Evolutionary conservation across 164 flowering plant genomes (phyloP).

Genomic region (Malania oleifera): DNA sequence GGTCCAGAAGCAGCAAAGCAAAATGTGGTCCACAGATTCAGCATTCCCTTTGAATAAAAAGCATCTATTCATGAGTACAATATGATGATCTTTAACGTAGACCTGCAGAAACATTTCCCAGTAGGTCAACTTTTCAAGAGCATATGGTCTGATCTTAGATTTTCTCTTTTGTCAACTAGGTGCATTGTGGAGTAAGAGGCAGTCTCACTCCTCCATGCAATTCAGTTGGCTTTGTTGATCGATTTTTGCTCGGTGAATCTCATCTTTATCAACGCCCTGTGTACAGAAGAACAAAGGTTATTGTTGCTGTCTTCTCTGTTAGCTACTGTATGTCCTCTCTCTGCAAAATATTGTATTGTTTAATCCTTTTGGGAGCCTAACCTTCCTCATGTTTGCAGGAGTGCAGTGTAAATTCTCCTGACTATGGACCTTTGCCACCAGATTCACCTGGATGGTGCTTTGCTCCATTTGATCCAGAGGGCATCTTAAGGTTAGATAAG

Average conservation of each 20-base stretch:
- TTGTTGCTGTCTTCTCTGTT: background rate
- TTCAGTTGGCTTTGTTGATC: constrained; percentile 73
- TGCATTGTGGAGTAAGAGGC: constrained; percentile 72
- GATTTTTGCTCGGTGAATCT: constrained; percentile 53
- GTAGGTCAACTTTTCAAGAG: too few species aligned
- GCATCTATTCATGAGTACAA: too few species aligned
- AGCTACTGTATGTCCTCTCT: background rate
- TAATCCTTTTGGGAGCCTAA: background rate
- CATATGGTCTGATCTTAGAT: too few species aligned
- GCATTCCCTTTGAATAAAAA: too few species aligned
- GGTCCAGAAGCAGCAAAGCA: too few species aligned
- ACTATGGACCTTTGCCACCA: constrained; percentile 75
- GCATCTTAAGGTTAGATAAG: constrained; percentile 55
- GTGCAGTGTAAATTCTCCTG: constrained; percentile 80
- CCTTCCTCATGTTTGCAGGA: constrained; percentile 32
- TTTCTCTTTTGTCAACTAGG: constrained; percentile 26
- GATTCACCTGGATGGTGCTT: constrained; percentile 79
- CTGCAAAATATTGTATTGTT: background rate
- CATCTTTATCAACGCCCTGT: constrained; percentile 82
- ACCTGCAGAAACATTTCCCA: too few species aligned
- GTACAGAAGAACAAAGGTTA: constrained; percentile 68
- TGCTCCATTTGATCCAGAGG: constrained; percentile 89
- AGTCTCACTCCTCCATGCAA: constrained; percentile 78
- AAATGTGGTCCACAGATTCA: too few species aligned
- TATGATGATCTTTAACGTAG: too few species aligned